Evolutionary conservation across 2,329 filamentous ascomycete genomes (phyloP).

Genomic region (Neofusicoccum ribis): DNA sequence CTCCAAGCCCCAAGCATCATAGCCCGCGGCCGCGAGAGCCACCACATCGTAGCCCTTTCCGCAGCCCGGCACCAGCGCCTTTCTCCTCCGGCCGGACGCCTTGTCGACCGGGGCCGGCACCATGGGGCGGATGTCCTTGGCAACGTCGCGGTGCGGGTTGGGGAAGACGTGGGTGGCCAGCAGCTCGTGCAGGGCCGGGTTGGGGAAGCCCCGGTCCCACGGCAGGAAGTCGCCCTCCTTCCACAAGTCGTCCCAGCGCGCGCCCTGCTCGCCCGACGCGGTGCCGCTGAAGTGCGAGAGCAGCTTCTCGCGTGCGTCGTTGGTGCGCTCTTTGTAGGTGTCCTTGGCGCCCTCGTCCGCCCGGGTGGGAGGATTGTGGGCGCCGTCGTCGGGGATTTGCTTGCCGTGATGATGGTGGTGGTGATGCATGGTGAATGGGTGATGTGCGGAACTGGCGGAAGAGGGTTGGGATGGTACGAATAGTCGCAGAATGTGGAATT

Average conservation of each 20-base stretch:
- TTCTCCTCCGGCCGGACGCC: constrained; percentile 37
- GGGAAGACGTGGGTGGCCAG: constrained; percentile 37
- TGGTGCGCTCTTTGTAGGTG: constrained; percentile 1
- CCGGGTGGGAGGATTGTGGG: not conserved
- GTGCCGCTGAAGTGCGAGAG: constrained; percentile 10
- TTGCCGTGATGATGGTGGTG: too few relatives aligned
- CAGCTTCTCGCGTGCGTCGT: constrained; percentile 17
- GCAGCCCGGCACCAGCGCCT: constrained; percentile 77
- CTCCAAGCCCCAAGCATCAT: constrained; percentile 76
- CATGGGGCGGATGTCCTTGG: constrained; percentile 30
- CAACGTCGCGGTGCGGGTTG: constrained; percentile 29
- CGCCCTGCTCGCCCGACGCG: not conserved
- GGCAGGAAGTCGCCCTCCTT: constrained; percentile 52
- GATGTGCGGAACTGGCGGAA: too few relatives aligned
- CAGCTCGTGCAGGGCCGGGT: constrained; percentile 59
- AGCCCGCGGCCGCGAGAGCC: constrained; percentile 72
- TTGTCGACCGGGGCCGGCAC: constrained; percentile 8
- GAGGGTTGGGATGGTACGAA: not conserved
- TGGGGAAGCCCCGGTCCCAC: constrained; percentile 61
- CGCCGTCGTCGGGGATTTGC: not conserved
- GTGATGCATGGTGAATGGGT: too few relatives aligned
- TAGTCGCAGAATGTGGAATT: not conserved
- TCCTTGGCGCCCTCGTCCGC: not conserved
- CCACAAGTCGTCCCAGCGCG: constrained; percentile 58
- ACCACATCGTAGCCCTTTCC: constrained; percentile 80